Percentiles rank a stretch among this genome's conserved stretches.
phyloP scores from a whole-genome alignment of 352 stramenopile species.

The Hyaloperonospora arabidopsidis region DNA sequence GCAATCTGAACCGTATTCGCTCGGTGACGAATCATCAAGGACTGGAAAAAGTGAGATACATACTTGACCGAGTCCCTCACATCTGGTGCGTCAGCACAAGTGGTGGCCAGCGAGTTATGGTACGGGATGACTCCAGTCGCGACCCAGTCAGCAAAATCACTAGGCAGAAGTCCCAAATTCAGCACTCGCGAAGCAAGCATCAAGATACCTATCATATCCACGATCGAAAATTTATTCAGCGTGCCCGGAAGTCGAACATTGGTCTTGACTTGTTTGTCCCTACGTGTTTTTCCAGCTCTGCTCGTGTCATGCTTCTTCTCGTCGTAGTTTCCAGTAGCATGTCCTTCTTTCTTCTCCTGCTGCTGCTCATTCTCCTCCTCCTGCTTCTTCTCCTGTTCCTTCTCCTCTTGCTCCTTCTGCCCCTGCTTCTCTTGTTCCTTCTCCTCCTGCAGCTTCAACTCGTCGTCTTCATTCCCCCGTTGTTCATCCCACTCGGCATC shows the following conservation, averaged over 20 bases:
- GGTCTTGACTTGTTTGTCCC: conserved; percentile 1
- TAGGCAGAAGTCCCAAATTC: conserved; percentile 51
- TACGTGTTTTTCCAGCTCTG: not conserved
- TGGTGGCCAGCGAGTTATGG: conserved; percentile 51
- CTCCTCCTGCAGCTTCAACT: conserved; percentile 12
- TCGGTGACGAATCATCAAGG: conserved; percentile 31
- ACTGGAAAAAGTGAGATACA: conserved; percentile 56
- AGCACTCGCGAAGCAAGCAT: conserved; percentile 54
- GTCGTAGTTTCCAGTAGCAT: not conserved
- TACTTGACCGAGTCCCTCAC: conserved; percentile 41
- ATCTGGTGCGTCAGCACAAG: conserved; percentile 29
- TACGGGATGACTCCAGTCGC: conserved; percentile 48
- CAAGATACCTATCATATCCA: conserved; percentile 55
- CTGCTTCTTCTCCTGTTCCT: conserved; percentile 2
- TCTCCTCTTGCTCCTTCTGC: conserved; percentile 2
- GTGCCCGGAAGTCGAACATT: conserved; percentile 22
- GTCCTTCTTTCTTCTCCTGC: not conserved
- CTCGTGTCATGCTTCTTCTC: not conserved
- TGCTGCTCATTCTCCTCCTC: not conserved
- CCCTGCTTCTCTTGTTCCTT: conserved; percentile 1
- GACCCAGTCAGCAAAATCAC: conserved; percentile 63
- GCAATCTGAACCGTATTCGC: conserved; percentile 34
- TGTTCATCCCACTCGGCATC: conserved; percentile 39
- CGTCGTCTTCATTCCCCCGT: conserved; percentile 15
- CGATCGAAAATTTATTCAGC: conserved; percentile 38